Conservation (phyloP, 2,329 filamentous ascomycete genomes). For the Alternaria solani region DNA sequence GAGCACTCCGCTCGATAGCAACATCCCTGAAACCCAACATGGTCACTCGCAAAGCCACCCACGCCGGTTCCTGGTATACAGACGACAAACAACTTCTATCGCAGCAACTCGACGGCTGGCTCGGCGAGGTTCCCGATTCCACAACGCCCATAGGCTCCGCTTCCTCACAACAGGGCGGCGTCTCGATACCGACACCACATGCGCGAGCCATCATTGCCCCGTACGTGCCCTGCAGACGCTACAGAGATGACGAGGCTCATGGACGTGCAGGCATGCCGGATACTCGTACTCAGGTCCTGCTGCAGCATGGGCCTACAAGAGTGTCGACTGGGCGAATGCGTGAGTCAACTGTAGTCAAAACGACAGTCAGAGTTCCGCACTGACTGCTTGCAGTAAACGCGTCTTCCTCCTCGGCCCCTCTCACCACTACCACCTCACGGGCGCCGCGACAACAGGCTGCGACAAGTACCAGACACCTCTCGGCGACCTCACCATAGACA, state of each 20-base stretch:
- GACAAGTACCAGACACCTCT: slow-evolving; percentile 76
- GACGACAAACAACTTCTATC: slow-evolving; percentile 67
- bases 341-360: slow-evolving; percentile 51
- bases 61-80: slow-evolving; percentile 90
- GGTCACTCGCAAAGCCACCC: slow-evolving; percentile 66
- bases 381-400: slow-evolving; percentile 67
- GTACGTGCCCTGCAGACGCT: slow-evolving; percentile 64
- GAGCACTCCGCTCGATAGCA: background rate
- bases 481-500: slow-evolving; percentile 73
- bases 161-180: slow-evolving; percentile 47
- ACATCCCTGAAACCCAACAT: slow-evolving; percentile 27
- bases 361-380: background rate
- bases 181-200: slow-evolving; percentile 70
- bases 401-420: slow-evolving; percentile 94
- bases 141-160: slow-evolving; percentile 67
- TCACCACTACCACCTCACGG: slow-evolving; percentile 82
- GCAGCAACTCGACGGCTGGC: slow-evolving; percentile 74
- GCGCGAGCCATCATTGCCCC: slow-evolving; percentile 91
- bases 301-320: slow-evolving; percentile 94
- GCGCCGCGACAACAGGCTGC: slow-evolving; percentile 78
- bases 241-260: slow-evolving; percentile 33
- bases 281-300: slow-evolving; percentile 91
- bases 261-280: slow-evolving; percentile 78
- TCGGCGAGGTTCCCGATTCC: slow-evolving; percentile 73
- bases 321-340: slow-evolving; percentile 80